These are phyloP conservation scores for Botrytis paeoniae DNA, from an alignment of 2,329 filamentous ascomycete genomes.

Conservation along the genomic window DNA sequence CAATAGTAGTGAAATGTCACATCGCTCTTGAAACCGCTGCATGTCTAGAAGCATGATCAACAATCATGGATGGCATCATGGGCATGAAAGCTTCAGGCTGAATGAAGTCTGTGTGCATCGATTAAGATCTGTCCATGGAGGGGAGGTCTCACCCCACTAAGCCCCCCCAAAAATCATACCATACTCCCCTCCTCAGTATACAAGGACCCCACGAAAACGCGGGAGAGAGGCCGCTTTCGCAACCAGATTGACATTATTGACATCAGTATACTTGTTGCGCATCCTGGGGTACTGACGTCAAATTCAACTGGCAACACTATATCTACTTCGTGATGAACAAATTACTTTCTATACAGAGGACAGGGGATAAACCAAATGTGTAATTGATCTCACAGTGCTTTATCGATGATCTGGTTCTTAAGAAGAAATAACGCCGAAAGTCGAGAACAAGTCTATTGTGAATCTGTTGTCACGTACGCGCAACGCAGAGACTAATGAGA, in stretches of 20 bases:
- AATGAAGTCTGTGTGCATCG: slow-evolving; percentile 18
- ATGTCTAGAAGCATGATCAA: slow-evolving; percentile 8
- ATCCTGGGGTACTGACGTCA: slow-evolving; percentile 12
- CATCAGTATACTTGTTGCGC: neutral
- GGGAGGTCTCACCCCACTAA: slow-evolving; percentile 4
- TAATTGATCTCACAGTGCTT: neutral
- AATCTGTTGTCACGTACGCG: neutral
- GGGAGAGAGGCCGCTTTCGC: slow-evolving; percentile 14
- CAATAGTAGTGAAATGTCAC: slow-evolving; percentile 7
- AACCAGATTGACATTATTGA: neutral
- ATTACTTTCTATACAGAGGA: neutral
- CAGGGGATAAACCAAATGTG: neutral
- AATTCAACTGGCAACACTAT: neutral
- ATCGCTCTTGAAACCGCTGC: neutral
- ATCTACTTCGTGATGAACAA: neutral
- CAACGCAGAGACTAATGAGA: neutral
- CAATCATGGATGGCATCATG: slow-evolving; percentile 13
- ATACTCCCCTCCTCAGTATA: neutral
- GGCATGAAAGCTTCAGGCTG: slow-evolving; percentile 14
- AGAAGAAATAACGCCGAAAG: neutral
- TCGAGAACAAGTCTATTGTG: neutral
- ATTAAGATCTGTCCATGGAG: neutral
- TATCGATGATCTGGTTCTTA: slow-evolving; percentile 7
- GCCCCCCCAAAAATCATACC: neutral
- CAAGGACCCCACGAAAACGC: slow-evolving; percentile 8